Evolutionary conservation across 768 basidiomycete species (phyloP).

Genomic region (Tulasnella sp.): DNA sequence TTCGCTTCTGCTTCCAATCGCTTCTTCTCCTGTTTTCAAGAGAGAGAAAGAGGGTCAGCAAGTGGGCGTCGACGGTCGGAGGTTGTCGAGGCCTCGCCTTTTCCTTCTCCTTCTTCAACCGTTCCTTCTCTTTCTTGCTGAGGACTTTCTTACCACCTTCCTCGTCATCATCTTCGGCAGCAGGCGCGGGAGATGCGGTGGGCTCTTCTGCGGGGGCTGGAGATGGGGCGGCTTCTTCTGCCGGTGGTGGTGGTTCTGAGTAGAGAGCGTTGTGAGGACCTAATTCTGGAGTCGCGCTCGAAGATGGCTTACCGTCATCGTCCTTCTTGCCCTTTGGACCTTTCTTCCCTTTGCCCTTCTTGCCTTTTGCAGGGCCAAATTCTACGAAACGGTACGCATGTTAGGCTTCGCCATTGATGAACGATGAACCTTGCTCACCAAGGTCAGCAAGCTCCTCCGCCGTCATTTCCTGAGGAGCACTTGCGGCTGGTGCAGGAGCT

Average conservation of each 20-base stretch:
- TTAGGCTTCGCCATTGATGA: not conserved
- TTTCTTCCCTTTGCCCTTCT: constrained; percentile 26
- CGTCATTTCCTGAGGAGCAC: constrained; percentile 40
- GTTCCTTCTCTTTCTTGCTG: constrained; percentile 95
- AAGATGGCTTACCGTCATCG: constrained; percentile 28
- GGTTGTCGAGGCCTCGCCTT: constrained; percentile 47
- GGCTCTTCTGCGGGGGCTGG: constrained; percentile 22
- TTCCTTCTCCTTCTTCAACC: constrained; percentile 92
- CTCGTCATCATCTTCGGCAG: constrained; percentile 43
- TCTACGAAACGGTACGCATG: constrained; percentile 37
- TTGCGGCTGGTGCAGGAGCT: constrained; percentile 26
- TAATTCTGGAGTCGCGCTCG: not conserved
- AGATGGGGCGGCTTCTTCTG: not conserved
- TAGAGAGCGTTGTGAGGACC: not conserved
- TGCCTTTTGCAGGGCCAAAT: constrained; percentile 50
- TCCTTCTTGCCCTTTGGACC: constrained; percentile 43
- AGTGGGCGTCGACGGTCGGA: not conserved
- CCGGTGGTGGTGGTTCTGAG: constrained; percentile 12
- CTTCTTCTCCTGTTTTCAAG: constrained; percentile 67
- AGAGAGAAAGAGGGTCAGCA: not conserved
- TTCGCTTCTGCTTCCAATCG: constrained; percentile 89
- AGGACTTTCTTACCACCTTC: constrained; percentile 59
- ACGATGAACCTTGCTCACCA: not conserved
- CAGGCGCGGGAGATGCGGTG: constrained; percentile 31
- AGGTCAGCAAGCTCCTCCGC: constrained; percentile 63